Evolutionary conservation across 306 rosid genomes (phyloP).

Genomic region (Glycine latifolia): DNA sequence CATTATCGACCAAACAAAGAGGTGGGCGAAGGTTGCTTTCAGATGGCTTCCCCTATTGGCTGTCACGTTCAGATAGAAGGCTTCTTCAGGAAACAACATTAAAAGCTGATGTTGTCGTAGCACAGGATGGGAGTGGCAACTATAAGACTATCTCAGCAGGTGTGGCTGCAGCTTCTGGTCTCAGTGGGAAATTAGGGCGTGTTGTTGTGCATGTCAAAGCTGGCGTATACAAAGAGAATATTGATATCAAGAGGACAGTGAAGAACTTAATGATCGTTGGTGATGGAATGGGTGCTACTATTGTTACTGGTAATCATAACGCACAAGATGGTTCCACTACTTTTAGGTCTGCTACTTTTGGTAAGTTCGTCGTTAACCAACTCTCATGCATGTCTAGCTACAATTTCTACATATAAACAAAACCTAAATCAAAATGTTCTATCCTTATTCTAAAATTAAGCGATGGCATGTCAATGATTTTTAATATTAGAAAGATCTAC

Average conservation of each 20-base stretch:
- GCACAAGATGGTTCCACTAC: conserved; percentile 63
- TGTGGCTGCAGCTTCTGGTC: conserved; percentile 55
- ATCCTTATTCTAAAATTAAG: not conserved
- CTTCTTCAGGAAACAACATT: conserved; percentile 52
- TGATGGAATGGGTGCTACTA: conserved; percentile 76
- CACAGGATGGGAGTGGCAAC: conserved; percentile 76
- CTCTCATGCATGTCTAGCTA: not conserved
- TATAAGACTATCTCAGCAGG: conserved; percentile 67
- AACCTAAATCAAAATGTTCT: not conserved
- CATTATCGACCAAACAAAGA: conserved; percentile 26
- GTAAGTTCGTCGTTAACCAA: conserved; percentile 48
- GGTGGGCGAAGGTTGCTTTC: conserved; percentile 57
- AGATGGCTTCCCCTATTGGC: conserved; percentile 60
- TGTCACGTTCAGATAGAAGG: conserved; percentile 61
- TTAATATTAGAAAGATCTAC: not conserved
- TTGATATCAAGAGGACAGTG: conserved; percentile 55
- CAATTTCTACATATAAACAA: not conserved
- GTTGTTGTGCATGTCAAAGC: conserved; percentile 70
- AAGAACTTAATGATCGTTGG: conserved; percentile 73
- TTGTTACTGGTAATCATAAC: conserved; percentile 56
- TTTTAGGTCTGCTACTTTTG: conserved; percentile 80
- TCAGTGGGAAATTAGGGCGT: conserved; percentile 49
- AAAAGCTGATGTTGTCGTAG: conserved; percentile 65
- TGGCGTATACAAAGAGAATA: conserved; percentile 73
- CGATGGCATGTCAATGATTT: not conserved